Conservation (phyloP, 257 asterid species). For the Jaltomata sinuosa region DNA sequence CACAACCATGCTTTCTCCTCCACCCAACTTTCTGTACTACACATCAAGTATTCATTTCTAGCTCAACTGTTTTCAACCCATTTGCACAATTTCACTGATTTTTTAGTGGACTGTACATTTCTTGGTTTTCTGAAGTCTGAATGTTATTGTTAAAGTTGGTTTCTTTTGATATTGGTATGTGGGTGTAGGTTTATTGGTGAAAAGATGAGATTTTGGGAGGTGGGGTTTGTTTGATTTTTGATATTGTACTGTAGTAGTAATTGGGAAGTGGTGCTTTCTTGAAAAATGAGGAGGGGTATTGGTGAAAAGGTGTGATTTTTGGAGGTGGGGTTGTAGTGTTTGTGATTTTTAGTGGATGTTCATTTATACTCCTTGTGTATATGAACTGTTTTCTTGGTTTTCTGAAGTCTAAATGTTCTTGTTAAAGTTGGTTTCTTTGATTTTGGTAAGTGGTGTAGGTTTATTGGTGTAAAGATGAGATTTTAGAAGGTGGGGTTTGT, state of each 20-base stretch:
- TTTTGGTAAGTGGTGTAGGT: background rate
- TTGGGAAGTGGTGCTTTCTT: background rate
- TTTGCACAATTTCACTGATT: background rate
- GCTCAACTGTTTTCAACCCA: background rate
- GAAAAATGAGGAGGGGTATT: conserved; percentile 10
- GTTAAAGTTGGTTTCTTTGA: background rate
- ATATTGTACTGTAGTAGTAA: background rate
- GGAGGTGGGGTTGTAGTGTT: conserved; percentile 31
- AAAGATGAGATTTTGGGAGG: background rate
- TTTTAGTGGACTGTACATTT: background rate
- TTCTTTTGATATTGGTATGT: background rate
- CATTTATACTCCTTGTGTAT: background rate
- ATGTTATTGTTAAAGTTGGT: background rate
- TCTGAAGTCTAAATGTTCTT: background rate
- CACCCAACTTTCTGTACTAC: background rate
- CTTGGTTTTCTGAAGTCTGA: background rate
- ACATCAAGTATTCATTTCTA: background rate
- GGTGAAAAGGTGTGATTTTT: conserved; percentile 21
- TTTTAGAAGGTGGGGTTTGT: background rate
- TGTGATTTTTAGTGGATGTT: background rate
- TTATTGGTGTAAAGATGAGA: background rate
- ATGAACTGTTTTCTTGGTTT: conserved; percentile 3
- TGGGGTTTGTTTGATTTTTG: background rate
- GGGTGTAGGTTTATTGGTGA: conserved; percentile 1
- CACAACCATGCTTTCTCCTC: conserved; percentile 23